A percentile compares a stretch with the other conserved stretches of the same genome.
phyloP scores from a whole-genome alignment of 2,329 filamentous ascomycete genomes.

The Penicillium sp. region DNA sequence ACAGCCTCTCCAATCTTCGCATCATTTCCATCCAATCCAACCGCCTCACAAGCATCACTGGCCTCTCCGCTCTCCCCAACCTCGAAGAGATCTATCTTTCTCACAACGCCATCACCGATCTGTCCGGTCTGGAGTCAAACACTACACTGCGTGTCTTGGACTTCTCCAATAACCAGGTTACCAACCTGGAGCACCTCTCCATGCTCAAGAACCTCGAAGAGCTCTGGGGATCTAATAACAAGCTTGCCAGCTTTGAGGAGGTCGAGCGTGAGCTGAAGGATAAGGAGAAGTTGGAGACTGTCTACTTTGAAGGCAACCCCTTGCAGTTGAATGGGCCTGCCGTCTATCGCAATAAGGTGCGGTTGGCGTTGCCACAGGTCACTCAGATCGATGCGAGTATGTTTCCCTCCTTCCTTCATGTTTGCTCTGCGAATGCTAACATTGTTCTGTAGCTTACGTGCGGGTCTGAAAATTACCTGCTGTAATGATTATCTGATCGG shows the following conservation, averaged over 20 bases:
- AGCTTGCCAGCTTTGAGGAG: slow-evolving; percentile 76
- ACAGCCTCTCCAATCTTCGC: slow-evolving; percentile 73
- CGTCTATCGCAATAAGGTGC: slow-evolving; percentile 91
- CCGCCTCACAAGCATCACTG: slow-evolving; percentile 75
- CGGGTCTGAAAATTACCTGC: slow-evolving; percentile 15
- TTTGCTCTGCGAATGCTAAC: slow-evolving; percentile 10
- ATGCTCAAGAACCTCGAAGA: slow-evolving; percentile 75
- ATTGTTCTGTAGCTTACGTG: slow-evolving; percentile 28
- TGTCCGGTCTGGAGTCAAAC: slow-evolving; percentile 71
- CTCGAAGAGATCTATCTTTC: slow-evolving; percentile 95
- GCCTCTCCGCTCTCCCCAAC: slow-evolving; percentile 69
- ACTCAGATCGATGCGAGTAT: slow-evolving; percentile 96
- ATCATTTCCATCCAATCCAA: slow-evolving; percentile 96
- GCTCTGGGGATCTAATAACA: slow-evolving; percentile 91
- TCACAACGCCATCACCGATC: slow-evolving; percentile 81
- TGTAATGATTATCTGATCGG: slow-evolving; percentile 4
- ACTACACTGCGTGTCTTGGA: slow-evolving; percentile 75
- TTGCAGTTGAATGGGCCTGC: slow-evolving; percentile 77
- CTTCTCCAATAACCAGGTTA: slow-evolving; percentile 83
- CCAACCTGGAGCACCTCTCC: slow-evolving; percentile 70
- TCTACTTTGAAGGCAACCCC: slow-evolving; percentile 96
- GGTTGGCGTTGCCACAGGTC: slow-evolving; percentile 81
- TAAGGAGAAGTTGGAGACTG: slow-evolving; percentile 78
- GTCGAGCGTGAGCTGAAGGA: slow-evolving; percentile 74
- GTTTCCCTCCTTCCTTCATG: slow-evolving; percentile 44